Evolutionary conservation across 2,329 filamentous ascomycete genomes (phyloP).

Genomic region (Chrysoporthe cubensis): DNA sequence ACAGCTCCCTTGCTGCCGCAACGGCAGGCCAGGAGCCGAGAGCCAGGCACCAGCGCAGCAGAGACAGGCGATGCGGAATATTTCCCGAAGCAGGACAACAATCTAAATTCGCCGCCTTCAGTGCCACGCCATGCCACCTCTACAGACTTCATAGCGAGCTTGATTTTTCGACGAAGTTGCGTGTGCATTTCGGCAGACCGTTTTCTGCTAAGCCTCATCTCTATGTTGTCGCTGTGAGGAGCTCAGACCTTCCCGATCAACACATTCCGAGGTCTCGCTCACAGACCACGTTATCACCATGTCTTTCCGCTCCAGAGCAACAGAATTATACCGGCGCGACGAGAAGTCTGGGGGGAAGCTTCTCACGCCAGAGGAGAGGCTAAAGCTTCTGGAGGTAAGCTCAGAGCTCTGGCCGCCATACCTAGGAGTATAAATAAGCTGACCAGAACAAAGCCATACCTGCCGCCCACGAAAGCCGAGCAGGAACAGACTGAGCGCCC

Average conservation of each 20-base stretch:
- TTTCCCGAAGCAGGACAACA: conserved; percentile 16
- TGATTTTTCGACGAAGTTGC: conserved; percentile 11
- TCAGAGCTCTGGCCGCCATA: conserved; percentile 13
- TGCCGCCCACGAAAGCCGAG: conserved; percentile 41
- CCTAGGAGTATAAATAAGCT: conserved; percentile 28
- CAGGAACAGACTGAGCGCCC: conserved; percentile 32
- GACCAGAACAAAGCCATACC: conserved; percentile 40
- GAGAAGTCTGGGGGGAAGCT: conserved; percentile 47
- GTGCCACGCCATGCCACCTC: conserved; percentile 17
- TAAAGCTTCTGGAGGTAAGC: conserved; percentile 49
- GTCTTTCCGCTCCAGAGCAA: conserved; percentile 43
- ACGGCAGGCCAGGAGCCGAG: background rate
- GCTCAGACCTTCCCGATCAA: background rate
- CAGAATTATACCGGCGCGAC: conserved; percentile 49
- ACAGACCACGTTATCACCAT: conserved; percentile 34
- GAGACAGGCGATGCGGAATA: background rate
- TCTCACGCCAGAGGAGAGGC: conserved; percentile 47
- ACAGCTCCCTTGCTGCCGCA: conserved; percentile 10
- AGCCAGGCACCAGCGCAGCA: background rate
- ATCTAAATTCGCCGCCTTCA: conserved; percentile 13
- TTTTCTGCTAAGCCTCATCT: background rate
- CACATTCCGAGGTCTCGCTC: background rate
- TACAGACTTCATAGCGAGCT: background rate
- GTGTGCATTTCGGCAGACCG: conserved; percentile 30
- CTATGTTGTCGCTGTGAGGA: background rate